These are phyloP conservation scores for Calendula officinalis DNA, from an alignment of 129 eudicot species.

Conservation along the genomic window DNA sequence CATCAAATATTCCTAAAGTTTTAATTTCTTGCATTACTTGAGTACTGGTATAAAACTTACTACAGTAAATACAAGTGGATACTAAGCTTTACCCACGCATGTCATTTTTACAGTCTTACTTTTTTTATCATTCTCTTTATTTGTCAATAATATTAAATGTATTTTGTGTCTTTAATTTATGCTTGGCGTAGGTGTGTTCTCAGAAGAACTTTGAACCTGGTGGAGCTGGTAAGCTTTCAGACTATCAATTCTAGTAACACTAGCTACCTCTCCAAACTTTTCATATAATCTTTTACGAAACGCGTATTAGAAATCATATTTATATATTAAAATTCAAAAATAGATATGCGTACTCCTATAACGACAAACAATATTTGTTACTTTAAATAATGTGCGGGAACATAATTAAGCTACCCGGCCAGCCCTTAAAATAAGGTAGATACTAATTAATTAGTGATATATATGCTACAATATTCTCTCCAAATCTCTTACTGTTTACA, in stretches of 20 bases:
- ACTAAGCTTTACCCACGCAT: too few relatives aligned
- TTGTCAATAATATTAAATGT: too few relatives aligned
- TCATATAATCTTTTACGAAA: conserved; percentile 1
- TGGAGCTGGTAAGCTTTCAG: too few relatives aligned
- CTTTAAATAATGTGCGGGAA: conserved; percentile 3
- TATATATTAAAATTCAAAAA: background rate
- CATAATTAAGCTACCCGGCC: conserved; percentile 15
- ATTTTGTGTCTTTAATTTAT: too few relatives aligned
- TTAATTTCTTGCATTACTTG: background rate
- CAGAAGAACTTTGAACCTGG: too few relatives aligned
- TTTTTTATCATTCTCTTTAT: too few relatives aligned
- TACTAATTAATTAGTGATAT: conserved; percentile 19
- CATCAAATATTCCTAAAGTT: background rate
- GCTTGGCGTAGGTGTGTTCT: too few relatives aligned
- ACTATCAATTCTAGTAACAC: too few relatives aligned
- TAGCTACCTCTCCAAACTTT: background rate
- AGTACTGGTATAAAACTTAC: background rate
- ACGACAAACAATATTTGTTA: conserved; percentile 7
- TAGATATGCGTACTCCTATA: background rate
- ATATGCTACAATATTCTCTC: conserved; percentile 21
- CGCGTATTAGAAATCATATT: background rate
- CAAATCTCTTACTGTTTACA: conserved; percentile 36
- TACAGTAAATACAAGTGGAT: background rate
- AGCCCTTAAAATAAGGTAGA: conserved; percentile 26
- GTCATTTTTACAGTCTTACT: too few relatives aligned